Percentiles rank a stretch among this genome's conserved stretches.
These are phyloP conservation scores for Crithidia sp. DNA, from an alignment of 208 protist genomes.

Conservation along the genomic window DNA sequence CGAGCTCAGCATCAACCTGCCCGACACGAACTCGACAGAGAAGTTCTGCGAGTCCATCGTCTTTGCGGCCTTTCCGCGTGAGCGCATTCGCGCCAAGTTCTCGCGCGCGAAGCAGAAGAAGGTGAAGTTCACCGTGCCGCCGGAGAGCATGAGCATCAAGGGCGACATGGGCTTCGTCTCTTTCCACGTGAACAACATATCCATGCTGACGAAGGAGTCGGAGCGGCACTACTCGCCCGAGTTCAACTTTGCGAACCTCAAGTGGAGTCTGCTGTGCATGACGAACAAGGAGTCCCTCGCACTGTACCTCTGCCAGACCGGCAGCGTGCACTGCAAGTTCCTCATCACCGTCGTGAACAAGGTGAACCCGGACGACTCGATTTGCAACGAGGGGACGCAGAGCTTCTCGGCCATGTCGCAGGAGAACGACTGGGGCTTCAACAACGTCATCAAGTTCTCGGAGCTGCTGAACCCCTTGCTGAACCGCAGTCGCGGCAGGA, in stretches of 20 bases:
- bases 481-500: conserved; percentile 61
- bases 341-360: conserved; percentile 91
- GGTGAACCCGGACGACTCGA: conserved; percentile 82
- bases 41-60: conserved; percentile 91
- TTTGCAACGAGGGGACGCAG: conserved; percentile 92
- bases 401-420: conserved; percentile 84
- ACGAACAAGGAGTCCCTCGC: conserved; percentile 88
- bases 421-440: conserved; percentile 94
- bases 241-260: conserved; percentile 85
- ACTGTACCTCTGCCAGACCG: conserved; percentile 91
- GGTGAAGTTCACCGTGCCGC: conserved; percentile 83
- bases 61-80: conserved; percentile 87
- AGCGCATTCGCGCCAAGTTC: conserved; percentile 75
- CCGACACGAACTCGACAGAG: conserved; percentile 87
- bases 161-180: conserved; percentile 93
- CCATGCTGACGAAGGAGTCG: conserved; percentile 82
- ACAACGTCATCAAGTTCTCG: conserved; percentile 87
- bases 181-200: conserved; percentile 90
- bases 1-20: conserved; percentile 73
- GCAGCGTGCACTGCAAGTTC: conserved; percentile 92
- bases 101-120: conserved; percentile 81
- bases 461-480: conserved; percentile 77
- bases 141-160: conserved; percentile 70
- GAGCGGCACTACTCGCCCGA: conserved; percentile 91
- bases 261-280: conserved; percentile 93